Evolutionary conservation across 768 basidiomycete species (phyloP).

Genomic region (Lactifluus rugatus): DNA sequence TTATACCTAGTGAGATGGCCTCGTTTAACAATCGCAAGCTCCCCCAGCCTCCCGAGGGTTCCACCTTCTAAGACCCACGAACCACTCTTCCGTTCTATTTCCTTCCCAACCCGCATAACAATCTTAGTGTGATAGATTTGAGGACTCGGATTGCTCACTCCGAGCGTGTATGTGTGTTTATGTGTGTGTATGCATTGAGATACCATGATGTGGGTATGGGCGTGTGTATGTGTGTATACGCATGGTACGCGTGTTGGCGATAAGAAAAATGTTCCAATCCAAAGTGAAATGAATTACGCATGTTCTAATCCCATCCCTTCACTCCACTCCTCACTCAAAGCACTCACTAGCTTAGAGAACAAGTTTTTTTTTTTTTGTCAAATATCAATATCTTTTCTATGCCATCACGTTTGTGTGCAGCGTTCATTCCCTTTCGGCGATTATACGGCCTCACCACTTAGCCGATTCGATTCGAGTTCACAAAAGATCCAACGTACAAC

Average conservation of each 20-base stretch:
- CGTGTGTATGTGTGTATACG: not conserved
- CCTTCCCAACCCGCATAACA: not conserved
- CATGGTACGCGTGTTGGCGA: not conserved
- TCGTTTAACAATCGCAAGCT: constrained; percentile 85
- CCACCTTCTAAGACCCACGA: constrained; percentile 38
- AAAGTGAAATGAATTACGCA: constrained; percentile 3
- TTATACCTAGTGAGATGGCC: constrained; percentile 76
- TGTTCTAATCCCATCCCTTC: not conserved
- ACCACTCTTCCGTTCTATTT: not conserved
- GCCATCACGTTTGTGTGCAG: too few relatives aligned
- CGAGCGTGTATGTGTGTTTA: not conserved
- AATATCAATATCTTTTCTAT: too few relatives aligned
- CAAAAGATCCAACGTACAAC: too few relatives aligned
- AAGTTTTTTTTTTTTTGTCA: too few relatives aligned
- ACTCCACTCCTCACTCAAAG: not conserved
- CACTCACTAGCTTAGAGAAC: not conserved
- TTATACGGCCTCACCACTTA: too few relatives aligned
- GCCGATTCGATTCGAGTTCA: too few relatives aligned
- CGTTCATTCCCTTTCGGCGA: too few relatives aligned
- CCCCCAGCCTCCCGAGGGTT: constrained; percentile 90
- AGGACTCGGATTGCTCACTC: not conserved
- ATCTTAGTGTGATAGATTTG: constrained; percentile 9
- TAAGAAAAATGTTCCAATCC: not conserved
- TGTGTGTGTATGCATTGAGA: not conserved
- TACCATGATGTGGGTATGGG: not conserved